Percentiles rank a stretch among this genome's conserved stretches.
These are phyloP conservation scores for Tricholomella constricta DNA, from an alignment of 768 basidiomycete species.

Conservation along the genomic window DNA sequence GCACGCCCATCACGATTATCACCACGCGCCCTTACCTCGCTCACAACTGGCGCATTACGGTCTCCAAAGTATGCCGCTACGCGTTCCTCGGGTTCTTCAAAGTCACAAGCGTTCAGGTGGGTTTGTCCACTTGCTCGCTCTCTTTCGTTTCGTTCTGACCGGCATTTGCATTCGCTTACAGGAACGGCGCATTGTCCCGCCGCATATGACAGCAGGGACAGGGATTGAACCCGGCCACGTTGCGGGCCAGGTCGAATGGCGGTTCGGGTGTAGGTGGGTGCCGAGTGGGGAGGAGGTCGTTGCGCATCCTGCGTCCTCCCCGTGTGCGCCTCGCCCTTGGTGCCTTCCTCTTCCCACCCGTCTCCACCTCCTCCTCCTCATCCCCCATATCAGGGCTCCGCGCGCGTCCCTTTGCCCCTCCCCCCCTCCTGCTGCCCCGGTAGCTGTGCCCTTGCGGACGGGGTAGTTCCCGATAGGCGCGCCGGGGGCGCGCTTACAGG, in stretches of 20 bases:
- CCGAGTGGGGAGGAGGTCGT: slow-evolving; percentile 47
- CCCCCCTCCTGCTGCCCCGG: slow-evolving; percentile 22
- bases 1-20: slow-evolving; percentile 43
- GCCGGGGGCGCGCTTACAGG: slow-evolving; percentile 63
- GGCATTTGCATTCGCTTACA: no score
- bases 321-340: slow-evolving; percentile 21
- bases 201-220: not conserved
- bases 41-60: slow-evolving; percentile 28
- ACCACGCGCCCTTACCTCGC: slow-evolving; percentile 30
- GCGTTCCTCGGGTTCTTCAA: slow-evolving; percentile 50
- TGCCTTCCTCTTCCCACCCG: slow-evolving; percentile 48
- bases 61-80: slow-evolving; percentile 41
- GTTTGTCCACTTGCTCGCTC: not conserved
- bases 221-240: slow-evolving; percentile 4
- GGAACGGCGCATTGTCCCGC: not conserved
- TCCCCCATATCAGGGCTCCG: slow-evolving; percentile 27
- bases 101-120: slow-evolving; percentile 41
- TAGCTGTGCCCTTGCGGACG: slow-evolving; percentile 22
- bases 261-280: slow-evolving; percentile 48
- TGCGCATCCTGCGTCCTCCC: slow-evolving; percentile 17
- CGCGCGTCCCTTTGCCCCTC: slow-evolving; percentile 13
- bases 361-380: slow-evolving; percentile 13
- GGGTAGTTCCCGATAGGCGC: slow-evolving; percentile 50
- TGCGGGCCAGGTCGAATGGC: slow-evolving; percentile 44
- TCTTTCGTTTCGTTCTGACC: not conserved